Conservation (phyloP, 2,329 filamentous ascomycete species). For the Phialocephala subalpina region DNA sequence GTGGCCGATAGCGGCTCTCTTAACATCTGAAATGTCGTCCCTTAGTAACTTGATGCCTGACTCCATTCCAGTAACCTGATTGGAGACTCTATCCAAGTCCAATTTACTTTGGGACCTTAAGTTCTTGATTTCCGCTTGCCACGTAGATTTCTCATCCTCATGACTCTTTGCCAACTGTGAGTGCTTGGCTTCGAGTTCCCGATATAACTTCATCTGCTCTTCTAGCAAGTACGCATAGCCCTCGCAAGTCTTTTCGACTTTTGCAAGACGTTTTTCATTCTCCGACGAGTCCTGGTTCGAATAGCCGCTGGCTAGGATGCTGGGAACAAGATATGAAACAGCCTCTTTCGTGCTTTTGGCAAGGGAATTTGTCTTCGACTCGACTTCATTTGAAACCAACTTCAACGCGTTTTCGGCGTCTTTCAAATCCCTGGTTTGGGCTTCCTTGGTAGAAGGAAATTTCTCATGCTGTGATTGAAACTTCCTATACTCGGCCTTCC, state of each 20-base stretch:
- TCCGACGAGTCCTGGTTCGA: conserved; percentile 12
- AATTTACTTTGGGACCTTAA: background rate
- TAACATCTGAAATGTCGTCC: background rate
- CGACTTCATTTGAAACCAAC: conserved; percentile 11
- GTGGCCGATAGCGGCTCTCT: background rate
- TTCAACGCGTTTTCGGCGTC: conserved; percentile 25
- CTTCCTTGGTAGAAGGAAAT: conserved; percentile 29
- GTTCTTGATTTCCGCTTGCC: background rate
- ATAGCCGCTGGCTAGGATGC: conserved; percentile 10
- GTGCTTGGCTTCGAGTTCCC: background rate
- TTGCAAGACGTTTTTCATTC: conserved; percentile 6
- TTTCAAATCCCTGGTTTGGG: conserved; percentile 23
- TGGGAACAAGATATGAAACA: conserved; percentile 18
- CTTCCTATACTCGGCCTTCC: conserved; percentile 21
- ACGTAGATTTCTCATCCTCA: background rate
- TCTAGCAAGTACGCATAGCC: conserved; percentile 2
- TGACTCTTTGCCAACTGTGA: background rate
- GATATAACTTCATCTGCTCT: conserved; percentile 20
- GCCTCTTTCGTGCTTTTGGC: conserved; percentile 4
- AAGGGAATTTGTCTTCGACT: conserved; percentile 15
- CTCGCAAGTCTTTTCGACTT: conserved; percentile 22
- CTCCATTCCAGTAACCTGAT: background rate
- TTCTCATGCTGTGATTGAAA: conserved; percentile 26
- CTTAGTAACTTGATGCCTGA: background rate
- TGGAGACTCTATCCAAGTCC: background rate